phyloP scores from a whole-genome alignment of 2,329 filamentous ascomycete genomes.

The Ascochyta rabiei region DNA sequence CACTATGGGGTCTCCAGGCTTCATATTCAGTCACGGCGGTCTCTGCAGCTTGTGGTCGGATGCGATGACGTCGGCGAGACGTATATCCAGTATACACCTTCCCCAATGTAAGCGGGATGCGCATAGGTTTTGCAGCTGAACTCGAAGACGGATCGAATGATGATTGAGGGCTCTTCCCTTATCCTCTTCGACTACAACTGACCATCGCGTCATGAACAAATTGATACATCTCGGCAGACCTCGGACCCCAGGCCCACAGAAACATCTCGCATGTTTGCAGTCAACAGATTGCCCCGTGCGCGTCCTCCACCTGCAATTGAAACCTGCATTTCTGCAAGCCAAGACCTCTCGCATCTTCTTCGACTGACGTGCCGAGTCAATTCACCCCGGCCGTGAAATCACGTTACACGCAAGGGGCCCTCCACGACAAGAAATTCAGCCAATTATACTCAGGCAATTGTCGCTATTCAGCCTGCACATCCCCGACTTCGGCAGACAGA shows the following conservation, averaged over 20 bases:
- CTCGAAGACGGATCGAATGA: not conserved
- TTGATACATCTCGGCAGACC: conserved; percentile 15
- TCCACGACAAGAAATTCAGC: not conserved
- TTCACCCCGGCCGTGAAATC: not conserved
- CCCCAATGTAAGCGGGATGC: not conserved
- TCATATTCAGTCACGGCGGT: conserved; percentile 13
- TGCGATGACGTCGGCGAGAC: conserved; percentile 7
- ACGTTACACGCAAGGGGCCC: not conserved
- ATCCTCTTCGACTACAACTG: not conserved
- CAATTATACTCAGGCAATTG: not conserved
- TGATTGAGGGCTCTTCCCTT: no score
- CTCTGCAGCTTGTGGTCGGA: conserved; percentile 5
- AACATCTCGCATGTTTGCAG: conserved; percentile 20
- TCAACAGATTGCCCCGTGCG: conserved; percentile 7
- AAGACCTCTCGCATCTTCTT: conserved; percentile 5
- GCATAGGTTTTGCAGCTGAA: no score
- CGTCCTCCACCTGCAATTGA: not conserved
- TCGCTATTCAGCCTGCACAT: not conserved
- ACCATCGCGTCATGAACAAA: not conserved
- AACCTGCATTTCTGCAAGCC: conserved; percentile 3
- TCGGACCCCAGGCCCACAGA: conserved; percentile 25
- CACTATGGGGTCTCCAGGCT: conserved; percentile 20
- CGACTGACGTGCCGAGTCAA: not conserved
- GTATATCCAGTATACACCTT: not conserved
- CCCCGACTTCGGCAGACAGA: not conserved